Base-by-base conservation (phyloP, 495 filamentous ascomycete genomes). In the Glarea lozoyensis region DNA sequence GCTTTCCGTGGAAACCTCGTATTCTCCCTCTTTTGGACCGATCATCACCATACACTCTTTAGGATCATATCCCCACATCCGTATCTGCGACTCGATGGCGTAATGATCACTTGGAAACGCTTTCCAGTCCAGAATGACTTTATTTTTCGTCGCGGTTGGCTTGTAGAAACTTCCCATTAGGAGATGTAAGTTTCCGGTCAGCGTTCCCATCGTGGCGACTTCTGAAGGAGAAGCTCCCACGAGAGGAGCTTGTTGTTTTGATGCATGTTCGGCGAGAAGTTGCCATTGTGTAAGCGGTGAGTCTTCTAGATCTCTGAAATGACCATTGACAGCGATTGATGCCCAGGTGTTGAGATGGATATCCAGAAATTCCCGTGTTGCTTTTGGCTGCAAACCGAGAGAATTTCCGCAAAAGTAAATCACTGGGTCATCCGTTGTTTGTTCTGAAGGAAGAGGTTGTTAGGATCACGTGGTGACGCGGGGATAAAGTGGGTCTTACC, bases 81-180 rank as follows among this genome's bases (percentile, higher is more conserved):
- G 69, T 45, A 96, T 81, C 57, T 96, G 89, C 32, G 84, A 89
- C 60, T 90, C 78, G 10, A 94, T 77, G 18, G 85, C 88, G 60
- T 88, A 96, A 30, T 94, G 86, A 65, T 98, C 92, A 64, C 82
- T 88, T n/a, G 92, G 92, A 56, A 98, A 98, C 0, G 92, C 88
- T 60, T 92, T 94, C 55, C 79, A 82, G 65, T 98, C 92, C 16
- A 96, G 65, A 32, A 97, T 88, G 43, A 98, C 86, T 65, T 92
- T 94, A 52, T 84, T 85, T 50, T 76, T 75, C 43, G 72, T 68
- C 4, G 71, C 78, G 19, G 72, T 65, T 2, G 92, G 92, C 34
- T 63, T 71, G 59, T 96, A 98, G 67, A 98, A 96, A 49, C 84
- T 85, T 20, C 84, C 80, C 82, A 98, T 84, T 43, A 97, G 62